Evolutionary conservation across 2,329 filamentous ascomycete genomes (phyloP).

Genomic region (Pseudogymnoascus sp.): DNA sequence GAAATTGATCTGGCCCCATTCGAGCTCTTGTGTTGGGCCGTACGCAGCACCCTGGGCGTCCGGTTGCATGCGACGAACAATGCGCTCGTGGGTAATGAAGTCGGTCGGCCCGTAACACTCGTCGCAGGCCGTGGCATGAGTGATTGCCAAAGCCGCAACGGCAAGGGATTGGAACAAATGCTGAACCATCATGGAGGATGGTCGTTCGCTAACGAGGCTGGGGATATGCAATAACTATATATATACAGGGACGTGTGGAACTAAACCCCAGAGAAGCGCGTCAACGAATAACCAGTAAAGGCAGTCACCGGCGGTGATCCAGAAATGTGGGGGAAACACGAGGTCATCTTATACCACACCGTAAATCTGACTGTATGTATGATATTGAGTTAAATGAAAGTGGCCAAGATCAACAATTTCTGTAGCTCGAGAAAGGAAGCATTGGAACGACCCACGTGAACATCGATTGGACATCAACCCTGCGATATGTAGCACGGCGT

Average conservation of each 20-base stretch:
- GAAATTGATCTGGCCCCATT: conserved; percentile 94
- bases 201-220: not conserved
- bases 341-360: not conserved
- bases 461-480: not conserved
- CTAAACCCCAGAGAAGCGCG: not conserved
- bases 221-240: not conserved
- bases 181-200: not conserved
- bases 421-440: not conserved
- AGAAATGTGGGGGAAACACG: not conserved
- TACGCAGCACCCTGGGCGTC: conserved; percentile 37
- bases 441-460: not conserved
- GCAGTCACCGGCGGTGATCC: not conserved
- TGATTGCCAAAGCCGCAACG: conserved; percentile 18
- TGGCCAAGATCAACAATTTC: not conserved
- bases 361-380: not conserved
- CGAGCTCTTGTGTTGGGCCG: conserved; percentile 58
- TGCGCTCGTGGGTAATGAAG: conserved; percentile 39
- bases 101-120: conserved; percentile 38
- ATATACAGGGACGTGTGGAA: not conserved
- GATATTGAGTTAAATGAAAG: not conserved
- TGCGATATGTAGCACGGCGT: not conserved
- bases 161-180: not conserved
- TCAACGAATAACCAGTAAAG: not conserved
- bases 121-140: conserved; percentile 32
- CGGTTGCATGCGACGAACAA: conserved; percentile 44